Percentiles rank a stretch among this genome's conserved stretches.
phyloP scores from a whole-genome alignment of 2,329 filamentous ascomycete species.

The Dichotomopilus funicola region DNA sequence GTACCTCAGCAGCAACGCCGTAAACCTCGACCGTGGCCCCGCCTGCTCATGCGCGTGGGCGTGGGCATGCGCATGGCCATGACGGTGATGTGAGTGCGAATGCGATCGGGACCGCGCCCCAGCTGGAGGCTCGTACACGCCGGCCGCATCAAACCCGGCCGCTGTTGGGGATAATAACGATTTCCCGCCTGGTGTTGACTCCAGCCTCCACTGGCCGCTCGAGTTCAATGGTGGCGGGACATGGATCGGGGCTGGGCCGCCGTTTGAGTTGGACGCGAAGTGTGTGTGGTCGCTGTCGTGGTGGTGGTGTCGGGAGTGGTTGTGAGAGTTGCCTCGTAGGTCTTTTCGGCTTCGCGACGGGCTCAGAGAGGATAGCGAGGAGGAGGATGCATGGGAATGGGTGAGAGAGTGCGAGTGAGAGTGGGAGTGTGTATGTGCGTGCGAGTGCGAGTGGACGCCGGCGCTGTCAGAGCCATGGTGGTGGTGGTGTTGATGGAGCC shows the following conservation, averaged over 20 bases:
- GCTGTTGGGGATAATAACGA: constrained; percentile 31
- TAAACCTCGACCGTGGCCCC: constrained; percentile 58
- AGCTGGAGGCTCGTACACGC: constrained; percentile 27
- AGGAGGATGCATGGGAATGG: constrained; percentile 32
- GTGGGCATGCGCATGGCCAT: too few relatives aligned
- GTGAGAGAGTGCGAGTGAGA: constrained; percentile 30
- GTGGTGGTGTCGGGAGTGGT: constrained; percentile 29
- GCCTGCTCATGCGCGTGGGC: constrained; percentile 27
- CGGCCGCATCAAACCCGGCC: constrained; percentile 24
- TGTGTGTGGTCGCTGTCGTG: constrained; percentile 27
- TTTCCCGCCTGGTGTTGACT: constrained; percentile 36
- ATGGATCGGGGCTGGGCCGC: constrained; percentile 29
- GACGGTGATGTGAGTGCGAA: constrained; percentile 10
- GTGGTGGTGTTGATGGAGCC: constrained; percentile 43
- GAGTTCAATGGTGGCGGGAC: constrained; percentile 31
- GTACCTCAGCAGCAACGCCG: constrained; percentile 62
- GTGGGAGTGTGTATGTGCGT: constrained; percentile 32
- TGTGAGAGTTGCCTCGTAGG: constrained; percentile 11
- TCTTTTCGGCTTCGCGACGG: constrained; percentile 18
- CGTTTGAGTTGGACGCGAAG: constrained; percentile 30
- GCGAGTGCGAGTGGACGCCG: constrained; percentile 31
- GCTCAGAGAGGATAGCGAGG: constrained; percentile 20
- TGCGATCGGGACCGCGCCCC: constrained; percentile 12
- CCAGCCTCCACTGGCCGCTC: constrained; percentile 36
- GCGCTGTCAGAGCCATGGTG: constrained; percentile 26